A percentile compares a stretch with the other conserved stretches of the same genome.
These are phyloP conservation scores for Boletus coccyginus DNA, from an alignment of 768 basidiomycete species.

Conservation along the genomic window DNA sequence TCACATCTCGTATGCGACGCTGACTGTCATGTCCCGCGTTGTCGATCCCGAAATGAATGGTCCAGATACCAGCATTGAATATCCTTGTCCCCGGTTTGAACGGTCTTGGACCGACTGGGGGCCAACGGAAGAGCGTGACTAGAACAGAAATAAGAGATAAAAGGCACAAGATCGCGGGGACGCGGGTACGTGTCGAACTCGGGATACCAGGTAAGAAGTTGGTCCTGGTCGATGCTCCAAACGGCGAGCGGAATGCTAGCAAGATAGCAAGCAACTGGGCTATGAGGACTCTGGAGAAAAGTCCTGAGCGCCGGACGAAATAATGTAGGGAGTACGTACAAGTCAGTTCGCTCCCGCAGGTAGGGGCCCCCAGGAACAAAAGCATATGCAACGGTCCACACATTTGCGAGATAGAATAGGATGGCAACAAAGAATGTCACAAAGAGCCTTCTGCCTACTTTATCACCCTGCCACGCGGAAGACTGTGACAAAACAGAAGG, in stretches of 20 bases:
- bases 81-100: constrained; percentile 63
- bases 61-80: constrained; percentile 87
- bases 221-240: background rate
- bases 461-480: constrained; percentile 34
- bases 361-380: constrained; percentile 80
- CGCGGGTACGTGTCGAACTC: constrained; percentile 25
- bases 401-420: constrained; percentile 62
- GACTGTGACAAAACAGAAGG: constrained; percentile 53
- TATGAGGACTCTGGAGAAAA: constrained; percentile 45
- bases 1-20: constrained; percentile 40
- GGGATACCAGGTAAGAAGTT: constrained; percentile 11
- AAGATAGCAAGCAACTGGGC: constrained; percentile 52
- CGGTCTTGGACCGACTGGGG: constrained; percentile 47
- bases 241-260: constrained; percentile 45
- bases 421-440: constrained; percentile 59
- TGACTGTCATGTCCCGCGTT: constrained; percentile 35
- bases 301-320: background rate
- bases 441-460: constrained; percentile 50
- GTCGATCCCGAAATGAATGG: constrained; percentile 80
- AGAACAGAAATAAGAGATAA: constrained; percentile 49
- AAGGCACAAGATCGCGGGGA: constrained; percentile 35
- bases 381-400: constrained; percentile 87
- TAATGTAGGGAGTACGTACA: constrained; percentile 42
- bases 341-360: constrained; percentile 73
- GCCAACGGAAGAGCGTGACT: constrained; percentile 53